A percentile compares a stretch with the other conserved stretches of the same genome.
Conservation (phyloP, 2,329 filamentous ascomycete species). For the Calonectria hawksworthii region DNA sequence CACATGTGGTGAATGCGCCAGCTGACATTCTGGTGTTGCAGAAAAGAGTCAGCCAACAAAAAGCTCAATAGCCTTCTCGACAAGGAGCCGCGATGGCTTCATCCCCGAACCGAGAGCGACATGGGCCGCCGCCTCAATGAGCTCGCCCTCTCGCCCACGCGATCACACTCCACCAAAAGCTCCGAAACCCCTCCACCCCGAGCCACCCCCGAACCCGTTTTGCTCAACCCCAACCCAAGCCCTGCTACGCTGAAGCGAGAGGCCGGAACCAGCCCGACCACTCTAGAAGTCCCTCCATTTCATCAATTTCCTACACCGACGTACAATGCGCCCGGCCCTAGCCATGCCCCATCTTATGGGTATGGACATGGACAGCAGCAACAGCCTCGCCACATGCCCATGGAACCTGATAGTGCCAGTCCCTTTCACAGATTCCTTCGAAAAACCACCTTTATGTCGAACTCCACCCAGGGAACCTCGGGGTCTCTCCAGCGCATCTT, state of each 20-base stretch:
- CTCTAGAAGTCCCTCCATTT: slow-evolving; percentile 41
- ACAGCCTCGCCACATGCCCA: neutral
- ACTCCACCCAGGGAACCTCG: slow-evolving; percentile 55
- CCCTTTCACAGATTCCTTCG: slow-evolving; percentile 48
- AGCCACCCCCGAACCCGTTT: slow-evolving; percentile 32
- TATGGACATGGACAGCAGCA: neutral
- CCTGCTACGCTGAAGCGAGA: slow-evolving; percentile 28
- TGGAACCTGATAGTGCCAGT: slow-evolving; percentile 31
- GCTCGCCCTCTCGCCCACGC: slow-evolving; percentile 56
- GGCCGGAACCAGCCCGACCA: slow-evolving; percentile 16
- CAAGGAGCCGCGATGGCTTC: slow-evolving; percentile 71
- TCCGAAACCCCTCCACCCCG: slow-evolving; percentile 33
- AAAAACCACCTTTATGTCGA: slow-evolving; percentile 53
- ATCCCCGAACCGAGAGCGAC: slow-evolving; percentile 64
- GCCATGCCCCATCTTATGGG: neutral
- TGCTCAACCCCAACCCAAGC: slow-evolving; percentile 35
- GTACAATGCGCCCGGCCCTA: neutral
- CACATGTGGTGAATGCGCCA: slow-evolving; percentile 7
- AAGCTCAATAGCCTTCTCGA: slow-evolving; percentile 69
- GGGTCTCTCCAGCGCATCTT: slow-evolving; percentile 52
- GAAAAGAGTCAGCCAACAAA: slow-evolving; percentile 71
- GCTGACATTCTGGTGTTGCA: slow-evolving; percentile 42
- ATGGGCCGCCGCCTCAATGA: slow-evolving; percentile 65
- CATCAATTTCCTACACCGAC: slow-evolving; percentile 33
- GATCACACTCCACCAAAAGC: slow-evolving; percentile 38